Conservation (phyloP, 2,329 filamentous ascomycete species). For the Colletotrichum sp. region DNA sequence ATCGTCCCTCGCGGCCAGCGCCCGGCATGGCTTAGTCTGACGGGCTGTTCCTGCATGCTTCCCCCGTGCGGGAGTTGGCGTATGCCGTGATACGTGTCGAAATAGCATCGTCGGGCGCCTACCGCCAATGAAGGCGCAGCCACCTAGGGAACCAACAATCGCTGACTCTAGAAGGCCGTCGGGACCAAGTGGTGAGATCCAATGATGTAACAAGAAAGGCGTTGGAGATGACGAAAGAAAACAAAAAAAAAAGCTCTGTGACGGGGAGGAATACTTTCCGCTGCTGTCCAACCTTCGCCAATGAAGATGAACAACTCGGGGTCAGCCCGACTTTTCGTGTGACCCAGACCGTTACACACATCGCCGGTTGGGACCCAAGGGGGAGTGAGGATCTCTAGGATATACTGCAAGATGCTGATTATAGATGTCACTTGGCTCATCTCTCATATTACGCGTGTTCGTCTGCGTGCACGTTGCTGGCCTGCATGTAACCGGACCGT, state of each 20-base stretch:
- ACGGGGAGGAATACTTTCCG: not conserved
- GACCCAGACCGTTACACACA: not conserved
- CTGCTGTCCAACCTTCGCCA: not conserved
- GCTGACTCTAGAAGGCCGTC: not conserved
- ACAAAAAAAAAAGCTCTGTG: not conserved
- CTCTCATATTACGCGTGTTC: not conserved
- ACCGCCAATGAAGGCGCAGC: not conserved
- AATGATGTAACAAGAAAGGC: not conserved
- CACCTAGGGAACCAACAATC: not conserved
- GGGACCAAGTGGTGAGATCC: not conserved
- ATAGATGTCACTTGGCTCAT: not conserved
- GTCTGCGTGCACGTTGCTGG: not conserved
- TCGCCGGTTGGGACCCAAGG: not conserved
- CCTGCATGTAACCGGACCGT: not conserved
- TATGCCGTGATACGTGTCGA: slow-evolving; percentile 1
- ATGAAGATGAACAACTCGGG: not conserved
- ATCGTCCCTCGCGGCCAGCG: not conserved
- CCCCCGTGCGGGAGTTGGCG: not conserved
- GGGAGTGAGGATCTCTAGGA: slow-evolving; percentile 3
- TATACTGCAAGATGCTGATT: slow-evolving; percentile 6
- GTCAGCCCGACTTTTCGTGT: not conserved
- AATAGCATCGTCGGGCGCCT: not conserved
- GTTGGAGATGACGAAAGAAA: not conserved
- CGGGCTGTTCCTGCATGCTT: not conserved
- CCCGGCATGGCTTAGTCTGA: not conserved